A percentile compares a stretch with the other conserved stretches of the same genome.
These are phyloP conservation scores for Penicillium daleae DNA, from an alignment of 495 filamentous ascomycete genomes.

Conservation along the genomic window DNA sequence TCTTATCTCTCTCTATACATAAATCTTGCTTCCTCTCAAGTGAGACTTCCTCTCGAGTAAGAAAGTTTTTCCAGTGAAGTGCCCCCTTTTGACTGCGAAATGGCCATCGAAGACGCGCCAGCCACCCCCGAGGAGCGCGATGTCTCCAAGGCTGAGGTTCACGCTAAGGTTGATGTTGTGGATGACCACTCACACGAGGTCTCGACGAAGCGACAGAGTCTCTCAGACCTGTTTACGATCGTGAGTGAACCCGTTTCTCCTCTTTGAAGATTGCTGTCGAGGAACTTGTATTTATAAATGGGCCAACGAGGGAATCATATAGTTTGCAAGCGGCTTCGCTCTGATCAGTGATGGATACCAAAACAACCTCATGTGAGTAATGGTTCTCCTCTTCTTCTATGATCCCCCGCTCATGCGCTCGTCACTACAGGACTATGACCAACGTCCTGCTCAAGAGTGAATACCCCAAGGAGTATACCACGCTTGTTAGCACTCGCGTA, in stretches of 20 bases:
- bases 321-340: conserved; percentile 53
- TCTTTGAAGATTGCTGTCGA: neutral
- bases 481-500: conserved; percentile 49
- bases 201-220: conserved; percentile 40
- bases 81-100: neutral
- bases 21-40: neutral
- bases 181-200: conserved; percentile 31
- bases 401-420: neutral
- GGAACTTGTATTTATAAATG: neutral
- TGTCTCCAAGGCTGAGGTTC: conserved; percentile 4
- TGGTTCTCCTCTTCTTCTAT: neutral
- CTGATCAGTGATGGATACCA: conserved; percentile 59
- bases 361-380: conserved; percentile 52
- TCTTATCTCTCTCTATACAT: neutral
- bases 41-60: neutral
- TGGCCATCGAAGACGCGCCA: neutral
- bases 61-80: neutral
- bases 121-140: neutral
- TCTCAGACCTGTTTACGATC: conserved; percentile 54
- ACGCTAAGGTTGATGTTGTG: neutral
- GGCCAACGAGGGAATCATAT: neutral
- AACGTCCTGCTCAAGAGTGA: conserved; percentile 54
- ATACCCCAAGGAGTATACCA: conserved; percentile 51
- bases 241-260: conserved; percentile 21
- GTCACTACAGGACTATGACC: conserved; percentile 47